Conservation (phyloP, 768 basidiomycete genomes). For the Phaeotremella fagi region DNA sequence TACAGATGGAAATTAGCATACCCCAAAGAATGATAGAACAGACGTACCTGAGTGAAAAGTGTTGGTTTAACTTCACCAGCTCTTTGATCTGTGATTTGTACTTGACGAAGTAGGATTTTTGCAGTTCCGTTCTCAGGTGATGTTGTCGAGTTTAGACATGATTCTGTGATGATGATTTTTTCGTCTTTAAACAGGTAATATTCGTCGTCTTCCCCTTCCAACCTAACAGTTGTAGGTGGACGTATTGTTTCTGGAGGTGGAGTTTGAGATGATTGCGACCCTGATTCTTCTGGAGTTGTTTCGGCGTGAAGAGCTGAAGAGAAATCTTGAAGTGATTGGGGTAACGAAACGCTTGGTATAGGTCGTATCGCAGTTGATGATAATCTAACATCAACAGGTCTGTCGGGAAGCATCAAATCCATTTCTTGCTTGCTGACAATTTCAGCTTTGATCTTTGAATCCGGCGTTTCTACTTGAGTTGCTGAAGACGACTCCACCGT, state of each 20-base stretch:
- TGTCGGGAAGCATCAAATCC: not conserved
- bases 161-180: not conserved
- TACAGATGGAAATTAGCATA: not conserved
- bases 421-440: not conserved
- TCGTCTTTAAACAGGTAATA: not conserved
- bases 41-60: not conserved
- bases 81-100: not conserved
- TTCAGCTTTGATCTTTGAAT: not conserved
- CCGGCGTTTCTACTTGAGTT: not conserved
- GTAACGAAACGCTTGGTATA: too few relatives aligned
- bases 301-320: not conserved
- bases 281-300: too few relatives aligned
- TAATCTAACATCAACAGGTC: not conserved
- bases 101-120: not conserved
- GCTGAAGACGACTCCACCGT: not conserved
- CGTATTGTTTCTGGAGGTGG: too few relatives aligned
- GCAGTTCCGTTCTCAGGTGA: not conserved
- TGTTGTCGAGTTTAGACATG: not conserved
- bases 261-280: too few relatives aligned
- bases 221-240: too few relatives aligned
- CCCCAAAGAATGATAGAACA: not conserved
- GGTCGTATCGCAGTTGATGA: too few relatives aligned
- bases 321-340: not conserved
- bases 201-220: too few relatives aligned
- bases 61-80: not conserved